Evolutionary conservation across 257 asterid genomes (phyloP).

Genomic region (Orobanche coerulescens): DNA sequence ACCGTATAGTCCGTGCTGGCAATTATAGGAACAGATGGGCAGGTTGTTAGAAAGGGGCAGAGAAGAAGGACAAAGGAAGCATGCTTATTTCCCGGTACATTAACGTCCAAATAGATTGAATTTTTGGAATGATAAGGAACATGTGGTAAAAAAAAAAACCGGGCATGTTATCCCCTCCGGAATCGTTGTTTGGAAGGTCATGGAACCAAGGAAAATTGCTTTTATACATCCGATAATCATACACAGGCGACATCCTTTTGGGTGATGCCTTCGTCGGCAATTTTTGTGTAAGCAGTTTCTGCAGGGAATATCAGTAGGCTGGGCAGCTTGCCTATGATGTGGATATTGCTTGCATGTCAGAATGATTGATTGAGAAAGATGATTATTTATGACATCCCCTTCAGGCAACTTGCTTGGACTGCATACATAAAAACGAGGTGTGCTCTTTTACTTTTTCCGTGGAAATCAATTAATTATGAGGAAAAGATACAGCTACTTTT

Average conservation of each 20-base stretch:
- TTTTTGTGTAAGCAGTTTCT: background rate
- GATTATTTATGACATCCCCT: background rate
- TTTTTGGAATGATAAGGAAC: background rate
- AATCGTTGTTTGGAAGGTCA: constrained; percentile 1
- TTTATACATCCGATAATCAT: background rate
- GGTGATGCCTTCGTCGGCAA: background rate
- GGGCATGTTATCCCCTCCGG: background rate
- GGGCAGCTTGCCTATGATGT: background rate
- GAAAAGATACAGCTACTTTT: background rate
- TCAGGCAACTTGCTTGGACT: background rate
- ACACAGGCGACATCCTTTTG: background rate
- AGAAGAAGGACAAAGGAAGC: background rate
- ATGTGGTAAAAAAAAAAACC: background rate
- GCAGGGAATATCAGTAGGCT: background rate
- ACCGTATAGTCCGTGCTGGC: background rate
- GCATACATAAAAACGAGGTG: background rate
- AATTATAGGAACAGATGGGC: background rate
- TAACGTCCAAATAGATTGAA: background rate
- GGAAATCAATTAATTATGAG: background rate
- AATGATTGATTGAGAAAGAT: background rate
- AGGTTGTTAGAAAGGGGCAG: background rate
- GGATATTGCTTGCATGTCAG: background rate
- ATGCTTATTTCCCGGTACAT: background rate
- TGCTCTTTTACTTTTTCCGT: background rate
- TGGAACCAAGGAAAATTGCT: background rate